Base-by-base conservation (phyloP, 495 filamentous ascomycete species). In the Penicillium roqueforti region DNA sequence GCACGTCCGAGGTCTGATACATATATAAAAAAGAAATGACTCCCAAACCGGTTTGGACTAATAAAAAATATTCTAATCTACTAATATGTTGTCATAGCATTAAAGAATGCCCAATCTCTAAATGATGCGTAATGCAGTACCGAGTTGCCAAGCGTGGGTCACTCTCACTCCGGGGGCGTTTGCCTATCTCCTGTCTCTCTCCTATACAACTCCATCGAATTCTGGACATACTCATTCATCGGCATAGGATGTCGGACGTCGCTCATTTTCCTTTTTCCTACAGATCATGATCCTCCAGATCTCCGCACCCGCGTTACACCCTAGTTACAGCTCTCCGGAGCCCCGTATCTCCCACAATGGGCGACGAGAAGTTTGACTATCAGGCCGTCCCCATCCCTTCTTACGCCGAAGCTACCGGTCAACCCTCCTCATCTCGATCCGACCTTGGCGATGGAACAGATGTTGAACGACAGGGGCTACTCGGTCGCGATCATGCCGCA, bases 331-430 rank as follows among this genome's bases (percentile, higher is more conserved):
- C 71, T 72, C 66, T 55, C 58, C 56, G 51, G 67, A 70, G 70
- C 66, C 68, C 38, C 20, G 26, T 53, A 55, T 51, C 57, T 54
- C 57, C 50, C 72, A 60, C 64, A 60, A 83, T 84, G 80, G 69
- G 75, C 59, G 76, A 80, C 74, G 80, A 83, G 60, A 85, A 84
- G 69, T 73, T 74, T 55, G 67, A 81, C 20, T 85, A 86, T 69
- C 81, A 85, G 61, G 68, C 79, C 45, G 80, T 89, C 50, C 92
- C 93, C 18, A 96, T 97, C 70, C 92, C 92, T 8, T 85, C 87
- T 36, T 98, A 98, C 78, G 92, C 97, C 69, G 93, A 98, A 76
- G 91, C 93, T 49, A 84, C 77, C 32, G 83, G 80, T 20, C 80
- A 78, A 40, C 78, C 83, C 16, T 72, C 74, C 36, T 86, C 85